These are phyloP conservation scores for Lasiodiplodia gonubiensis DNA, from an alignment of 2,329 filamentous ascomycete genomes.

Conservation along the genomic window DNA sequence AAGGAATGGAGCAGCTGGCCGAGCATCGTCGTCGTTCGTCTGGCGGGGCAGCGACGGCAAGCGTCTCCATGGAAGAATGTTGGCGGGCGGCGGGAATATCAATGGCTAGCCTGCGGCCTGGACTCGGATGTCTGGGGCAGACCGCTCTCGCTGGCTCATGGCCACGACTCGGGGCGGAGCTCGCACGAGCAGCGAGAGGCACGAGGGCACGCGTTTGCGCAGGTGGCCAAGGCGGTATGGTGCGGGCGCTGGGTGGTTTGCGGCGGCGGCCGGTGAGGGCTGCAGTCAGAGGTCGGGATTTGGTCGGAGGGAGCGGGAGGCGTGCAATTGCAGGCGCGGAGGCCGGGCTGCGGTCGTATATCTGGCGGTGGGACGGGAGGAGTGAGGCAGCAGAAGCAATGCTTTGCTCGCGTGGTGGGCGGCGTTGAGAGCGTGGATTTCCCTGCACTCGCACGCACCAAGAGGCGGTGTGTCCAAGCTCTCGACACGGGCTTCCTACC, in stretches of 20 bases:
- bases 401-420: conserved; percentile 25
- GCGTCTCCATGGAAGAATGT: conserved; percentile 26
- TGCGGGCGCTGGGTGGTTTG: conserved; percentile 1
- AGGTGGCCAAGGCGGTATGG: conserved; percentile 21
- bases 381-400: conserved; percentile 14
- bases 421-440: conserved; percentile 15
- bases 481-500: conserved; percentile 25
- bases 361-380: conserved; percentile 5
- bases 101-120: conserved; percentile 29
- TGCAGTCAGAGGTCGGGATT: not conserved
- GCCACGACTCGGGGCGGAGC: conserved; percentile 26
- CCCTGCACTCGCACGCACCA: conserved; percentile 20
- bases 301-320: not conserved
- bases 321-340: not conserved
- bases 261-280: conserved; percentile 14
- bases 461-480: conserved; percentile 25
- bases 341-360: conserved; percentile 8
- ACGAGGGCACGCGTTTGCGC: conserved; percentile 5
- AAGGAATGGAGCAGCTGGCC: conserved; percentile 47
- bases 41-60: conserved; percentile 7
- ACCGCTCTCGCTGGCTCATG: conserved; percentile 24
- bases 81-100: conserved; percentile 5
- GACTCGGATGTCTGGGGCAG: conserved; percentile 26
- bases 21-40: conserved; percentile 46
- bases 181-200: conserved; percentile 21